Base-by-base conservation (phyloP, 805 yeast species). In the Ascoidea rubescens region DNA sequence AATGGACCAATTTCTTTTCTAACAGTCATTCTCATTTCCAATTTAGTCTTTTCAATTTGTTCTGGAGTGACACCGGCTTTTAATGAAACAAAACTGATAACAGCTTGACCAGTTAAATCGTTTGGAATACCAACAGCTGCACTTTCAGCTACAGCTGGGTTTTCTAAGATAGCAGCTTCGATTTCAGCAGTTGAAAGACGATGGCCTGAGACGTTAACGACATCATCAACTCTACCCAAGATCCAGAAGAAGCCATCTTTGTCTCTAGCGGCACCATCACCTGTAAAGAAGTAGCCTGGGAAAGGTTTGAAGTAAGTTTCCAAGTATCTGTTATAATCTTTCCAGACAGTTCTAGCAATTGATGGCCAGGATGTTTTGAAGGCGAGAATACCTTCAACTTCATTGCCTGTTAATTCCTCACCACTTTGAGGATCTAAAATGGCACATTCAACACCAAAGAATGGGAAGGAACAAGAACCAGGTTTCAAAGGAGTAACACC, bases 231-330 rank as follows among this genome's bases (percentile, higher is more conserved):
- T 70, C 99, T 84, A 62, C 99, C 99, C 69, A 91, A 79, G 67
- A 93, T 91, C 96, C 98, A 93, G 73, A 82, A 87, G 75, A 82
- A 93, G 50, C 98, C 98, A 64, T 93, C 98, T 56, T 79, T 79
- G 67, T 93, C 99, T 66, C 97, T 82, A 47, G 95, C 98, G 51
- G 97, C 98, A 71, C 98, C 98, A 67, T 91, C 99, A 62, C 99
- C 99, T 10, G 97, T 86, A 76, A 93, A 93, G 73, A 89, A 93
- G 71, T 78, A 80, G 54, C 96, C 95, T 54, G 91, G 87, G 73
- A 90, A 93, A 51, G 96, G 96, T 61, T 82, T 83, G 64, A 84
- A 69, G 68, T 85, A 85, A n/a, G 93, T 85, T 61, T 85, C 93
- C 71, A 81, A 68, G 68, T 71, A 85, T 64, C 87, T 75, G 59